Base-by-base conservation (phyloP, 768 basidiomycete species). In the Rickenella mellea region DNA sequence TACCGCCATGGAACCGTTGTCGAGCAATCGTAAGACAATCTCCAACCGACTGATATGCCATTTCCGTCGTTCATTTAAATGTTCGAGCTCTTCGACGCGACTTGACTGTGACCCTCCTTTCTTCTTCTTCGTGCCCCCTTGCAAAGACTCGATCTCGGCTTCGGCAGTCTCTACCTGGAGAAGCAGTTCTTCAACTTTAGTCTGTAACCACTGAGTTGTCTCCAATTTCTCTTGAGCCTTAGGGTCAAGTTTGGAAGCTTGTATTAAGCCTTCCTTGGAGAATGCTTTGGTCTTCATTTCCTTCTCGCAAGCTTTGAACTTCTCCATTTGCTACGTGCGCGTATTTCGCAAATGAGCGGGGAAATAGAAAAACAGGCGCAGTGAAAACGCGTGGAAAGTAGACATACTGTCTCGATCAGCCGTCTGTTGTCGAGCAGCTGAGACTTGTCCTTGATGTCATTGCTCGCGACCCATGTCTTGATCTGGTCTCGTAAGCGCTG, bases 241-340 rank as follows among this genome's bases (percentile, higher is more conserved):
- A 42, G 96, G 96, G 63, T 98, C 96, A 19, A 98, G 80, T 55
- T 88, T 91, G 27, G 89, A 76, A 9, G 91, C 89, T 46, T 92
- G 89, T 47, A 84, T 96, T 30, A 99, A 73, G 30, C 96, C 96
- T 63, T 98, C 96, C 58, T 98, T 99, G 15, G 93, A 97, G 65
- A 98, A 99, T 0, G 96, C 96, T 63, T 99, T 99, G 45, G 96
- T 98, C 75, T 99, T 99, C 94, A 98, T 98, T 67, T 99, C 96
- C 70, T 98, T 99, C 69, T 99, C 96, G 66, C 93, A 92, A 19
- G 94, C 94, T 57, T 99, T 99, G 78, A 99, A 99, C 60, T 91
- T 93, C 70, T 99, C 96, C 96, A 99, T 99, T 98, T 98, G 96
- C 96, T 98, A 63, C 43, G 47, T 45, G 49, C 42, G 52, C 47